Evolutionary conservation across 768 basidiomycete genomes (phyloP).

Genomic region (Kwoniella europaea): DNA sequence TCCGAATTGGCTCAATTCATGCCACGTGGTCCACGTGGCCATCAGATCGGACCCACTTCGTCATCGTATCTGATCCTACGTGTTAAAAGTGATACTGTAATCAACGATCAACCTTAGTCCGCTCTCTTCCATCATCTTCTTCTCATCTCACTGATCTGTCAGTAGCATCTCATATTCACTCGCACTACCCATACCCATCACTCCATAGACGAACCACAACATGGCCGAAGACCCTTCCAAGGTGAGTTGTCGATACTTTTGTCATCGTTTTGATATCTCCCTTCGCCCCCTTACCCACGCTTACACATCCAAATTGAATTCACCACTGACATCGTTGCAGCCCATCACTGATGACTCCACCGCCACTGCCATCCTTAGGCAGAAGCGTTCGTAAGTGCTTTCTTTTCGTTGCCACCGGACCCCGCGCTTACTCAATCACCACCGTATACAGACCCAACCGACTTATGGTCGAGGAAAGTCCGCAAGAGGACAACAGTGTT

Average conservation of each 20-base stretch:
- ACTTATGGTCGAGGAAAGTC: conserved; percentile 93
- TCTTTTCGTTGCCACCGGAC: not conserved
- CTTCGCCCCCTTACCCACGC: not conserved
- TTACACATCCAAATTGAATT: too few species aligned
- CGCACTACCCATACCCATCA: not conserved
- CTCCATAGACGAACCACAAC: not conserved
- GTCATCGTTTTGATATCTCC: not conserved
- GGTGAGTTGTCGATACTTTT: conserved; percentile 10
- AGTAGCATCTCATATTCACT: not conserved
- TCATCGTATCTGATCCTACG: too few species aligned
- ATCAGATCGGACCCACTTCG: too few species aligned
- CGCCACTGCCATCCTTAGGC: conserved; percentile 92
- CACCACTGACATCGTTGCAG: conserved; percentile 19
- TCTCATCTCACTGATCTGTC: too few species aligned
- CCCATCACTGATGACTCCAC: conserved; percentile 58
- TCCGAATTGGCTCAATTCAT: too few species aligned
- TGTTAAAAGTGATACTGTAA: too few species aligned
- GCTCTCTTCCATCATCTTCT: too few species aligned
- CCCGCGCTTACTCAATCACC: conserved; percentile 10
- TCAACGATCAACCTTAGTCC: too few species aligned
- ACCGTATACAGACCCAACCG: conserved; percentile 80
- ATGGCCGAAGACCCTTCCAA: conserved; percentile 33
- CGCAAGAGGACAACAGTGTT: conserved; percentile 97
- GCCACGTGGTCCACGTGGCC: too few species aligned
- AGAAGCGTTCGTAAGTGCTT: conserved; percentile 91